Base-by-base conservation (phyloP, 1,284 basidiomycete species). In the Heliocybe sulcata region DNA sequence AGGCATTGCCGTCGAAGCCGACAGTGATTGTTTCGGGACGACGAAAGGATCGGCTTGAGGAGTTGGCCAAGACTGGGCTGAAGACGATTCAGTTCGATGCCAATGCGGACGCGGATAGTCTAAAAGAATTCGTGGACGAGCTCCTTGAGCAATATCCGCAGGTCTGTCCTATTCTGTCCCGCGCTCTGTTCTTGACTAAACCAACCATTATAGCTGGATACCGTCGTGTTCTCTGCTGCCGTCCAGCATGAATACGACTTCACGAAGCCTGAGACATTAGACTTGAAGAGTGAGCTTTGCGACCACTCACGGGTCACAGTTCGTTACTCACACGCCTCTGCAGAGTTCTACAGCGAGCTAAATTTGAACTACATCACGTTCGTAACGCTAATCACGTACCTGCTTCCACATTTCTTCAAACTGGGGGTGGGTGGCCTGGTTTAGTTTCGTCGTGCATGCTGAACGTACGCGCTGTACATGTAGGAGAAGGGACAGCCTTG, bases 331-430 rank as follows among this genome's bases (percentile, higher is more conserved):
- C 52, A 12, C 11, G 19, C 23, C 42, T 31, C 16, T 29, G 10
- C 58, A 82, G 80, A 72, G 49, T 58, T 83, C 25, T 63, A 69
- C 22, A 65, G 64, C 25, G 83, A 87, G 64, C 61, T 83, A 2
- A 74, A 76, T 51, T 73, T 77, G 35, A 85, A 87, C 63, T 85
- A 85, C 60, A 69, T 71, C 0, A 75, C 82, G 0, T 68, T 80
- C n/a, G 67, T 82, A 23, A 71, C 74, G 45, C 62, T 80, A 52
- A 78, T 79, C 55, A 71, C 73, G 6, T 71, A 74, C 51, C 72
- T 84, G 60, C 63, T 83, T 6, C 82, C 83, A 1, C 83, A 85
- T 62, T 73, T 87, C 62, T 61, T 80, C 25, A 75, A 75, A 58
- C 71, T 79, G 20, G 72, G 72, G 42, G 81, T 83, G 59, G 54